phyloP scores from a whole-genome alignment of 495 filamentous ascomycete species.

The Hypoxylon lienhwacheense region DNA sequence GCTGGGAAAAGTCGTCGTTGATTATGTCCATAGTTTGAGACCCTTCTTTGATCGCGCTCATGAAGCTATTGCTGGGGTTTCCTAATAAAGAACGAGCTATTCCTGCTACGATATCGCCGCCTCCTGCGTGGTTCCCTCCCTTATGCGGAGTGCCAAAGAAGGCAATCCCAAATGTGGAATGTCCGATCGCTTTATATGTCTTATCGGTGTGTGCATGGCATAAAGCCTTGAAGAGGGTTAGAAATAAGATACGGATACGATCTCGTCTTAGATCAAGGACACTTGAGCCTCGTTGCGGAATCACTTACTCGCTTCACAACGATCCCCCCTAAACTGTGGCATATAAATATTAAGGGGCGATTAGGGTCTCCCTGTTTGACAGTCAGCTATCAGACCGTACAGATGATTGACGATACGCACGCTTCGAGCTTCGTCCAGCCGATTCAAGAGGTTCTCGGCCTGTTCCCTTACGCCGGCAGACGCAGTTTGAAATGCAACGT shows the following conservation, averaged over 20 bases:
- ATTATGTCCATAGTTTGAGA: slow-evolving; percentile 23
- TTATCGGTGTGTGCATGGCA: slow-evolving; percentile 28
- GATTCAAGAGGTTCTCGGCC: slow-evolving; percentile 38
- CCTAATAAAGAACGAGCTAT: slow-evolving; percentile 29
- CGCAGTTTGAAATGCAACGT: slow-evolving; percentile 36
- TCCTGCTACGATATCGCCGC: slow-evolving; percentile 31
- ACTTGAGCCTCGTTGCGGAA: too few species aligned
- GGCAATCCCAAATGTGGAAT: slow-evolving; percentile 34
- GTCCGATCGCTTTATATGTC: slow-evolving; percentile 23
- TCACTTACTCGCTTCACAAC: slow-evolving; percentile 29
- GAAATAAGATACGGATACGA: neutral
- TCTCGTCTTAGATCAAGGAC: too few species aligned
- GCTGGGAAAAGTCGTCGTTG: slow-evolving; percentile 32
- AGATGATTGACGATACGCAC: neutral
- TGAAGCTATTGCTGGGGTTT: slow-evolving; percentile 34
- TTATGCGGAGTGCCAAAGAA: slow-evolving; percentile 31
- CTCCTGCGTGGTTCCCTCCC: slow-evolving; percentile 30
- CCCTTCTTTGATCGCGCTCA: slow-evolving; percentile 30
- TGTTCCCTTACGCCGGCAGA: slow-evolving; percentile 40
- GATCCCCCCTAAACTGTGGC: slow-evolving; percentile 34
- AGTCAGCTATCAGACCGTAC: neutral
- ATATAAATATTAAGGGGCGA: slow-evolving; percentile 33
- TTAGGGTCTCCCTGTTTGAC: neutral
- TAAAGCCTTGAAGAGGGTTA: slow-evolving; percentile 16
- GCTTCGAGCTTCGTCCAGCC: slow-evolving; percentile 8